phyloP scores from a whole-genome alignment of 768 basidiomycete genomes.

The Tephrocybe sp. region DNA sequence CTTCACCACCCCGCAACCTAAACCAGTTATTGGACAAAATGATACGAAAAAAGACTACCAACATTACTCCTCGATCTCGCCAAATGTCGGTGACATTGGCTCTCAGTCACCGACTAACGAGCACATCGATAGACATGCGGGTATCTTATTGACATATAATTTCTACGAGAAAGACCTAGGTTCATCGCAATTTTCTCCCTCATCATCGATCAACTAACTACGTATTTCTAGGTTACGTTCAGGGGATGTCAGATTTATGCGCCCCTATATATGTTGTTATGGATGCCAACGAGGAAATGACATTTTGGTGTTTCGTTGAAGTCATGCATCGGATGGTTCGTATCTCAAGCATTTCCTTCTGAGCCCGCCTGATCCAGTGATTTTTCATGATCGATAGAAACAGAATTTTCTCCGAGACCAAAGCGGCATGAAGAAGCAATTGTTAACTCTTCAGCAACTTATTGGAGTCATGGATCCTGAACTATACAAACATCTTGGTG shows the following conservation, averaged over 20 bases:
- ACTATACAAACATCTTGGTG: conserved; percentile 86
- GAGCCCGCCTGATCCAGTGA: not conserved
- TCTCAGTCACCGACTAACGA: conserved; percentile 88
- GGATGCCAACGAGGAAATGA: conserved; percentile 83
- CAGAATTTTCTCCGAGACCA: conserved; percentile 95
- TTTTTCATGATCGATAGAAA: conserved; percentile 51
- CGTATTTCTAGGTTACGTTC: conserved; percentile 77
- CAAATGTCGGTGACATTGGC: conserved; percentile 68
- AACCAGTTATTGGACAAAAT: conserved; percentile 33
- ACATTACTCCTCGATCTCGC: conserved; percentile 72
- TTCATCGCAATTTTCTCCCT: conserved; percentile 35
- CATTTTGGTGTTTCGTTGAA: conserved; percentile 95
- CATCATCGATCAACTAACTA: not conserved
- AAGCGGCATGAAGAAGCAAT: conserved; percentile 95
- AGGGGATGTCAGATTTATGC: conserved; percentile 97
- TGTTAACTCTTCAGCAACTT: conserved; percentile 85
- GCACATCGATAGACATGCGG: conserved; percentile 85
- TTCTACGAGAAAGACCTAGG: conserved; percentile 87
- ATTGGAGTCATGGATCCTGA: conserved; percentile 95
- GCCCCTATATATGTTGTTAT: conserved; percentile 92
- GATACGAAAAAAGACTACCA: conserved; percentile 56
- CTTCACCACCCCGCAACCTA: conserved; percentile 52
- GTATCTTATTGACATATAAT: conserved; percentile 87
- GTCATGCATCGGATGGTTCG: conserved; percentile 94
- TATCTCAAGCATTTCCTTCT: conserved; percentile 10